Percentiles rank a stretch among this genome's conserved stretches.
Evolutionary conservation across 1,139 yeast species (phyloP).

Genomic region (Lodderomyces jiufengensis): DNA sequence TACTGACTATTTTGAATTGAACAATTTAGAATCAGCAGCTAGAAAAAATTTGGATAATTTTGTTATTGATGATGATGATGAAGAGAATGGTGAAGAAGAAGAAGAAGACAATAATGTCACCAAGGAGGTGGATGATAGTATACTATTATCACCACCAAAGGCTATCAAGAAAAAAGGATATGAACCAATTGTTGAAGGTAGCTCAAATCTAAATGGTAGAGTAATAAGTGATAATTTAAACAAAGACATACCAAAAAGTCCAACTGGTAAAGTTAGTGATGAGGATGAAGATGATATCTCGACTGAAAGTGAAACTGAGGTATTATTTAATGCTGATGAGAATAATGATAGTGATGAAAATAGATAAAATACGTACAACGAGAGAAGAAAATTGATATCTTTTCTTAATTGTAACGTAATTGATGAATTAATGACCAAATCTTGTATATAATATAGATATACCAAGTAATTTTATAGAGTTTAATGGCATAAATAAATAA

Average conservation of each 20-base stretch:
- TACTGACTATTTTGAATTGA: conserved; percentile 43
- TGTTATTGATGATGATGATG: conserved; percentile 17
- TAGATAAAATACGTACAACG: no score
- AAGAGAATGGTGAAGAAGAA: conserved; percentile 10
- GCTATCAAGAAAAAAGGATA: not conserved
- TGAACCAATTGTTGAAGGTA: not conserved
- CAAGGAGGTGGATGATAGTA: not conserved
- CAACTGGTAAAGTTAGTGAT: not conserved
- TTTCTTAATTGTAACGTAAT: no score
- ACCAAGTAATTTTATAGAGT: no score
- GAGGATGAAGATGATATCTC: not conserved
- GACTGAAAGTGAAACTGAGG: no score
- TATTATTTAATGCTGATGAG: not conserved
- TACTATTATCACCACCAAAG: not conserved
- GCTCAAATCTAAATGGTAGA: not conserved
- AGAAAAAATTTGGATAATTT: conserved; percentile 10
- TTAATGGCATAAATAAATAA: no score
- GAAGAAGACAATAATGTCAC: conserved; percentile 8
- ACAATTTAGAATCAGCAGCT: conserved; percentile 23
- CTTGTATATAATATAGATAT: no score
- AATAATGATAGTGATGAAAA: not conserved
- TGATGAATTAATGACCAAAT: no score
- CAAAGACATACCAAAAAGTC: not conserved
- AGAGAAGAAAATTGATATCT: no score
- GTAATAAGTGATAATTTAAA: not conserved